Evolutionary conservation across 2,329 filamentous ascomycete genomes (phyloP).

Genomic region (Fusarium devonianum): DNA sequence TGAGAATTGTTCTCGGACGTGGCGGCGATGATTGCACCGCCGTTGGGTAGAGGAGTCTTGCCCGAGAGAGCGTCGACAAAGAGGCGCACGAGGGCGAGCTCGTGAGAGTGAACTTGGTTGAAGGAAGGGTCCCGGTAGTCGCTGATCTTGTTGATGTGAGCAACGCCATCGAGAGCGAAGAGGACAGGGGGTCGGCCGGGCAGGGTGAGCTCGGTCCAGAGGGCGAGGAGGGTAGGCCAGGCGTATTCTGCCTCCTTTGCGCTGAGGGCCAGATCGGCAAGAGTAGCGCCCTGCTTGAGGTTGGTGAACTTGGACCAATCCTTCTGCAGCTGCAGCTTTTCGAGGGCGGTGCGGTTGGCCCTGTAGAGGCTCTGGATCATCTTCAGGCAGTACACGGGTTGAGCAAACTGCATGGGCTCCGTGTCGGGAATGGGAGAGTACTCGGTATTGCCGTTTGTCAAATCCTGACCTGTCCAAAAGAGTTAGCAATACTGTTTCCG

Average conservation of each 20-base stretch:
- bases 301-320: conserved; percentile 54
- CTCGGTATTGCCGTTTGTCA: conserved; percentile 80
- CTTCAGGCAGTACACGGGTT: conserved; percentile 78
- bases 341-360: conserved; percentile 74
- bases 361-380: conserved; percentile 76
- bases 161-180: conserved; percentile 78
- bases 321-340: conserved; percentile 53
- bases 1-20: conserved; percentile 76
- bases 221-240: conserved; percentile 79
- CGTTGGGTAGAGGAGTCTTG: conserved; percentile 66
- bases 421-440: conserved; percentile 74
- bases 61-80: conserved; percentile 78
- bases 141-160: conserved; percentile 80
- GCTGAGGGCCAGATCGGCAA: conserved; percentile 74
- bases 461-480: conserved; percentile 68
- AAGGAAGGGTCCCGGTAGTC: conserved; percentile 77
- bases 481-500: neutral
- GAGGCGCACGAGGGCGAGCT: conserved; percentile 77
- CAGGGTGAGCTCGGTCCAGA: conserved; percentile 79
- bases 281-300: conserved; percentile 63
- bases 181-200: conserved; percentile 67
- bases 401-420: conserved; percentile 70
- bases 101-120: conserved; percentile 82
- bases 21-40: conserved; percentile 79
- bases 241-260: conserved; percentile 78